Conservation (phyloP, 148 eudicot genomes). For the Agrostemma githago region DNA sequence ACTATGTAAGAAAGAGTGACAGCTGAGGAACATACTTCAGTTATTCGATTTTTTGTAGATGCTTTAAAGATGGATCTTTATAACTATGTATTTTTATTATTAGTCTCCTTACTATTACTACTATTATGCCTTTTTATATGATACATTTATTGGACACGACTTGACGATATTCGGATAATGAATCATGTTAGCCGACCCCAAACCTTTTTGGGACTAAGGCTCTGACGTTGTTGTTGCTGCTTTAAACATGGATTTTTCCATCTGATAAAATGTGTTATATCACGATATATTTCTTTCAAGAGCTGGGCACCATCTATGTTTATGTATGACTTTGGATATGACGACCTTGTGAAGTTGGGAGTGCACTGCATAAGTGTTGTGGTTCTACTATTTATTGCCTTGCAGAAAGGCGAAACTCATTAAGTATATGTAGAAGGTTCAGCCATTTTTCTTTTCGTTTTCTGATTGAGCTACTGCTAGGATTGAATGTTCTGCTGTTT, state of each 20-base stretch:
- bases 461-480: background rate
- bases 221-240: background rate
- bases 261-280: background rate
- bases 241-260: background rate
- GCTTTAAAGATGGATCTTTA: background rate
- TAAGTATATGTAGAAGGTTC: background rate
- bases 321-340: background rate
- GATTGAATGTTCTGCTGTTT: background rate
- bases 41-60: background rate
- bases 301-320: background rate
- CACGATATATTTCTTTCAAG: slow-evolving; percentile 2
- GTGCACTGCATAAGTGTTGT: background rate
- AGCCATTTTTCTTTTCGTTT: background rate
- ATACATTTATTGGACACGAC: too few relatives aligned
- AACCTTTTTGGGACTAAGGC: too few relatives aligned
- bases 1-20: background rate
- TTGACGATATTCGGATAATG: too few relatives aligned
- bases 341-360: background rate
- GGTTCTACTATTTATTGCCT: background rate
- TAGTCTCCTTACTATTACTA: too few relatives aligned
- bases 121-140: too few relatives aligned
- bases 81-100: too few relatives aligned
- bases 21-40: background rate
- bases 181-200: too few relatives aligned
- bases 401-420: background rate